Base-by-base conservation (phyloP, 345 rosid species). In the Gossypioides kirkii region DNA sequence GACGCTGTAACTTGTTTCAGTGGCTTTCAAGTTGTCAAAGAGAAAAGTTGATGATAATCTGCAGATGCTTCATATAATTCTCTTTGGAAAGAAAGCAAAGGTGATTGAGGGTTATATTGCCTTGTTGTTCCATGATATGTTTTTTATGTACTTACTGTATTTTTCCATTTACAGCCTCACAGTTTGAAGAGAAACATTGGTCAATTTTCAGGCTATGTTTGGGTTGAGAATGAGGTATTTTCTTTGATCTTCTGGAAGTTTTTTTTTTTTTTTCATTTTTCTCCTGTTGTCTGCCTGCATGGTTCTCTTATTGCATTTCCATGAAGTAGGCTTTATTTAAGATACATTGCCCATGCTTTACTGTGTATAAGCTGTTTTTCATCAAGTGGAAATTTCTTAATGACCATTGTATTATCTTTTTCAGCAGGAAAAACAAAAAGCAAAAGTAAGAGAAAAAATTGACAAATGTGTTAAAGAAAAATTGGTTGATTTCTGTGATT, bases 1-100 rank as follows among this genome's bases (percentile, higher is more conserved):
- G 73, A 76, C 78, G 46, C 69, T 70, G 52, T 74, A 49, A 61
- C 66, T 23, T 77, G 73, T 84, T 89, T 85, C 94, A 95, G 99
- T 92, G 89, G 96, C 98, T 77, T 89, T 89, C 88, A 91, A 92
- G 86, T 77, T 95, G 77, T 92, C 99, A 61, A 92, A 91, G 96
- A 90, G 93, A 83, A 95, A 92, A 83, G 75, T 96, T 74, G 98
- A 95, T 53, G 98, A 91, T 72, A 90, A 86, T 79, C 89, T 95
- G 73, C 90, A 86, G 67, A 63, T 86, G 73, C 89, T 95, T 69
- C 99, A 95, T 64, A 73, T 81, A 22, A 81, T 95, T 76, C 93
- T 95, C 56, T 95, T 83, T 73, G 99, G 98, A 80, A 95, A 95
- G 91, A 95, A 92, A 85, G 99, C 88, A 71, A 95, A 95, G 98